A percentile compares a stretch with the other conserved stretches of the same genome.
These are phyloP conservation scores for Aristolochia californica DNA, from an alignment of 164 flowering plant species.

Conservation along the genomic window DNA sequence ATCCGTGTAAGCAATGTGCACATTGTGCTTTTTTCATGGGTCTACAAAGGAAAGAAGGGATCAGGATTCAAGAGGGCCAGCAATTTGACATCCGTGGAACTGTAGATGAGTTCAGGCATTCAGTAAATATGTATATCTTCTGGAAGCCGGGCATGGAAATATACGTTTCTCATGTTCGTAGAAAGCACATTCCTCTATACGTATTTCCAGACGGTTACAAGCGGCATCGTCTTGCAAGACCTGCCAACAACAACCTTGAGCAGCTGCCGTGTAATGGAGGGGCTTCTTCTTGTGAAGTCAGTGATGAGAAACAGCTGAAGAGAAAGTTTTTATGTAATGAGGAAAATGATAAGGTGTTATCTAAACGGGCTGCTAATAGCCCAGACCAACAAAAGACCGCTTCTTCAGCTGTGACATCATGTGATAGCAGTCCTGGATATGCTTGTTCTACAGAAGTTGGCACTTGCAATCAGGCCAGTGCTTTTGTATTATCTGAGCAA, in stretches of 20 bases:
- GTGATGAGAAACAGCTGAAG: constrained; percentile 10
- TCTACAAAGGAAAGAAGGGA: constrained; percentile 84
- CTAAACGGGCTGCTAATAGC: no score
- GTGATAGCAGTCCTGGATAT: no score
- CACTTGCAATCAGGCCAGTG: no score
- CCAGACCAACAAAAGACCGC: no score
- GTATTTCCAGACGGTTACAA: constrained; percentile 78
- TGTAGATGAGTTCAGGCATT: constrained; percentile 81
- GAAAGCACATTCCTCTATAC: constrained; percentile 72
- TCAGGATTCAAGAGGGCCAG: constrained; percentile 70
- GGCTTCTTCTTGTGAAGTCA: constrained; percentile 19
- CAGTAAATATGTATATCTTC: constrained; percentile 53
- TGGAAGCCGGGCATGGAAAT: constrained; percentile 98
- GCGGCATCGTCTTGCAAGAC: constrained; percentile 46
- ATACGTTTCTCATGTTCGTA: constrained; percentile 78
- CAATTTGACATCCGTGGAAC: constrained; percentile 93
- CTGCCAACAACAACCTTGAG: constrained; percentile 10
- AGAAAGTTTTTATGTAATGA: neutral
- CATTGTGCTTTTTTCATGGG: constrained; percentile 94
- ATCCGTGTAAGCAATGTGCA: constrained; percentile 51
- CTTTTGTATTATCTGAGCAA: no score
- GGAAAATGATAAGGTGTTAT: neutral
- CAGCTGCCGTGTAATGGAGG: constrained; percentile 21
- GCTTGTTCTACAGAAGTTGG: no score
- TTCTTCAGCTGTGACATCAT: no score